Conservation (phyloP, 2,329 filamentous ascomycete genomes). For the Pleochaeta shiraiana region DNA sequence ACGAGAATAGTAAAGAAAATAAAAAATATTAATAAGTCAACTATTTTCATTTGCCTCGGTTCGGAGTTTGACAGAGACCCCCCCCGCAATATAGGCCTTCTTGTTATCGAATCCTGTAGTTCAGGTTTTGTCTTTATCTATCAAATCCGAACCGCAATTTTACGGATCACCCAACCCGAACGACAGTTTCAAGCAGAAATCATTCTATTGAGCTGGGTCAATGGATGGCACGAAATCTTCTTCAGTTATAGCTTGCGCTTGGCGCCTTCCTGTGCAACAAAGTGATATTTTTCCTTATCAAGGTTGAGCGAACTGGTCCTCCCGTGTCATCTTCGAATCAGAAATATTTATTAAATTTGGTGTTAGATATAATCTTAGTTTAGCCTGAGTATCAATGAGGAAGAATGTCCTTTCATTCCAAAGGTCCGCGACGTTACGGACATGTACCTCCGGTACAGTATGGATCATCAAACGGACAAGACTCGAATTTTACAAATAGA, state of each 20-base stretch:
- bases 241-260: constrained; percentile 7
- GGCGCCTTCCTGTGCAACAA: constrained; percentile 11
- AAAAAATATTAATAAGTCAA: too few species aligned
- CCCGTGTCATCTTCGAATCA: background rate
- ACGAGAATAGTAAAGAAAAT: too few species aligned
- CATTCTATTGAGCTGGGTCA: too few species aligned
- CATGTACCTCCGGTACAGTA: constrained; percentile 45
- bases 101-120: too few species aligned
- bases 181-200: too few species aligned
- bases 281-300: background rate
- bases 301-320: background rate
- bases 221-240: background rate
- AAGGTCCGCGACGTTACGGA: constrained; percentile 41
- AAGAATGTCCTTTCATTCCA: constrained; percentile 36
- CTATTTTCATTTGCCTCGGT: too few species aligned
- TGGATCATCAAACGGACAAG: constrained; percentile 21
- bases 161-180: too few species aligned
- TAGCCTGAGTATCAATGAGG: constrained; percentile 3
- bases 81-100: too few species aligned
- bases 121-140: too few species aligned
- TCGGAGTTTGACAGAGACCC: too few species aligned
- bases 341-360: background rate
- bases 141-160: too few species aligned
- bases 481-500: constrained; percentile 20
- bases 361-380: background rate